Evolutionary conservation across 192 early-diverging fungal species (phyloP).

Genomic region (Backusella westeae): DNA sequence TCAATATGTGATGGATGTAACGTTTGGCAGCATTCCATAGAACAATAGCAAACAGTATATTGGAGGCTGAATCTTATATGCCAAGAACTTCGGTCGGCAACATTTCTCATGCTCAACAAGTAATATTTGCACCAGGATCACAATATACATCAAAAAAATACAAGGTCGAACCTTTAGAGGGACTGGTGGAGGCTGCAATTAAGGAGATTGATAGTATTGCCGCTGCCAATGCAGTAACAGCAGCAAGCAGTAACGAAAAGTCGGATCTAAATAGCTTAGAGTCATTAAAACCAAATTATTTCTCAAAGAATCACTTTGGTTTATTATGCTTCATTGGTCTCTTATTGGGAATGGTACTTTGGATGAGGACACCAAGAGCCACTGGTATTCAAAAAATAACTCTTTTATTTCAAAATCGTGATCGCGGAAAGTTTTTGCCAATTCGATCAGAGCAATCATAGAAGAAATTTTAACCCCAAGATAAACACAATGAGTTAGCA

Average conservation of each 20-base stretch:
- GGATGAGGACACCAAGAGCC: neutral
- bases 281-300: neutral
- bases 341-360: neutral
- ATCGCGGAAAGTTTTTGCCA: neutral
- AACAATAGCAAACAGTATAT: conserved; percentile 13
- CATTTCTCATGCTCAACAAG: neutral
- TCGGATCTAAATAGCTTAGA: neutral
- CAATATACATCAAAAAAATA: conserved; percentile 4
- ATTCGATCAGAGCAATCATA: neutral
- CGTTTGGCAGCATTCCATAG: neutral
- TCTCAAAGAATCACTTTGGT: neutral
- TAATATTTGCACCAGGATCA: neutral
- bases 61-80: neutral
- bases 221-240: neutral
- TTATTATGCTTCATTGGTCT: neutral
- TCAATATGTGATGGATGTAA: neutral
- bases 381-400: neutral
- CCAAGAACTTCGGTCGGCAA: neutral
- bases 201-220: neutral
- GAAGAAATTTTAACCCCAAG: neutral
- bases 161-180: neutral
- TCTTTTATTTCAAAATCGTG: neutral
- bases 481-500: neutral
- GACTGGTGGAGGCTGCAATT: neutral
- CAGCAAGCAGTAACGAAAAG: neutral